Evolutionary conservation across 1,139 yeast species (phyloP).

Genomic region (Debaryomyces coudertii): DNA sequence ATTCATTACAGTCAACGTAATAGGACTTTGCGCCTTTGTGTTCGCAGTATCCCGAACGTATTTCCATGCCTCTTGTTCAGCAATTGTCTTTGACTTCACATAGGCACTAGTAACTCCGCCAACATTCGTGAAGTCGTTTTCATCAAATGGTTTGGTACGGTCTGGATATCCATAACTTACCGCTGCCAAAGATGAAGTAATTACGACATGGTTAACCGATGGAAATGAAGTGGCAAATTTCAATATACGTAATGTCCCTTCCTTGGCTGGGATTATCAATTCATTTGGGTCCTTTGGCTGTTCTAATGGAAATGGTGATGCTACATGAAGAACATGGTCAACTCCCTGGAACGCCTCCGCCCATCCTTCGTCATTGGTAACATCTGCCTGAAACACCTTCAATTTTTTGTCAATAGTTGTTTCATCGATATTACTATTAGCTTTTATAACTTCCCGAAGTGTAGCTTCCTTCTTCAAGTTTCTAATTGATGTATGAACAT

Average conservation of each 20-base stretch:
- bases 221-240: slow-evolving; percentile 15
- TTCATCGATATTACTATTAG: slow-evolving; percentile 4
- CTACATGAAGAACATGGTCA: slow-evolving; percentile 20
- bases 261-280: slow-evolving; percentile 15
- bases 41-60: slow-evolving; percentile 11
- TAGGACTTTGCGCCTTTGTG: slow-evolving; percentile 12
- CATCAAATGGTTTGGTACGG: slow-evolving; percentile 3
- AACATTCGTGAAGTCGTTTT: slow-evolving; percentile 12
- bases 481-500: slow-evolving; percentile 15
- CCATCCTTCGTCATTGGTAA: slow-evolving; percentile 19
- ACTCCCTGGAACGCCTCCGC: slow-evolving; percentile 17
- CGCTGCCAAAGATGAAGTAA: slow-evolving; percentile 26
- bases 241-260: slow-evolving; percentile 17
- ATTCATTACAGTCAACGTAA: slow-evolving; percentile 17
- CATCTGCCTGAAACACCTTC: slow-evolving; percentile 16
- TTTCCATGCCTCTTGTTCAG: slow-evolving; percentile 21
- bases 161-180: slow-evolving; percentile 11
- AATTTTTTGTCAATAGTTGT: background rate
- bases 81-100: slow-evolving; percentile 16
- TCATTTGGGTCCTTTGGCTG: slow-evolving; percentile 12
- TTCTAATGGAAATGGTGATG: slow-evolving; percentile 17
- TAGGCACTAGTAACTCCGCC: slow-evolving; percentile 15
- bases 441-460: slow-evolving; percentile 5
- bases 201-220: slow-evolving; percentile 24
- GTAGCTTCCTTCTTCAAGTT: slow-evolving; percentile 7